Evolutionary conservation across 345 rosid genomes (phyloP).

Genomic region (Ailanthus altissimus): DNA sequence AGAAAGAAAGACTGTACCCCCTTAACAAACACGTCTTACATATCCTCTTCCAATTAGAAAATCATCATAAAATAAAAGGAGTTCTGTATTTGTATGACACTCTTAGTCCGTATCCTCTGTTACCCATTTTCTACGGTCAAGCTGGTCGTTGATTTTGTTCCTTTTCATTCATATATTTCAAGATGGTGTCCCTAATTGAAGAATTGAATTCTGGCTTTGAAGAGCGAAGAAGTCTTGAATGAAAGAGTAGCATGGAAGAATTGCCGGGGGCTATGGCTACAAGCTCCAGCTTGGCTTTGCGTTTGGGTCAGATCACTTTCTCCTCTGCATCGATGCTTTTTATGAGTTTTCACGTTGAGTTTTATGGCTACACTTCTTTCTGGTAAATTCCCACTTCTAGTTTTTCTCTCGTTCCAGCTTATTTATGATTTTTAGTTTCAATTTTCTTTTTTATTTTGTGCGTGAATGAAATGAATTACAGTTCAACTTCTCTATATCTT

Average conservation of each 20-base stretch:
- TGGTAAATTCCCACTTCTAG: constrained; percentile 34
- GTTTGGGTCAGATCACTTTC: constrained; percentile 57
- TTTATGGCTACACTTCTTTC: constrained; percentile 63
- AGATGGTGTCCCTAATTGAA: not conserved
- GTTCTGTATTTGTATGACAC: not conserved
- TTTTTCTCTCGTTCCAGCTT: not conserved
- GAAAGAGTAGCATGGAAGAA: constrained; percentile 23
- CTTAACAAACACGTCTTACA: not conserved
- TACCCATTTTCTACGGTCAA: constrained; percentile 5
- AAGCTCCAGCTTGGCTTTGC: constrained; percentile 54
- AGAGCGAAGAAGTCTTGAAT: constrained; percentile 7
- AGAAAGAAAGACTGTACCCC: not conserved
- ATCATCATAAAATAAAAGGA: not conserved
- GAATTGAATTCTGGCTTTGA: constrained; percentile 25
- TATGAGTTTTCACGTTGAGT: constrained; percentile 55
- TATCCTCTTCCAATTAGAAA: not conserved
- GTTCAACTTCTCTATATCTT: too few relatives aligned
- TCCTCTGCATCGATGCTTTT: constrained; percentile 57
- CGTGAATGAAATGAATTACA: not conserved
- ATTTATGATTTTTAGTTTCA: not conserved
- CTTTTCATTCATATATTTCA: not conserved
- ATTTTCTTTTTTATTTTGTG: not conserved
- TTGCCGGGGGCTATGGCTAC: constrained; percentile 57
- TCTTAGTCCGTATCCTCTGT: not conserved
- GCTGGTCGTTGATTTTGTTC: not conserved